Percentiles rank a stretch among this genome's conserved stretches.
Evolutionary conservation across 2,329 filamentous ascomycete genomes (phyloP).

Genomic region (Venturia nashicola): DNA sequence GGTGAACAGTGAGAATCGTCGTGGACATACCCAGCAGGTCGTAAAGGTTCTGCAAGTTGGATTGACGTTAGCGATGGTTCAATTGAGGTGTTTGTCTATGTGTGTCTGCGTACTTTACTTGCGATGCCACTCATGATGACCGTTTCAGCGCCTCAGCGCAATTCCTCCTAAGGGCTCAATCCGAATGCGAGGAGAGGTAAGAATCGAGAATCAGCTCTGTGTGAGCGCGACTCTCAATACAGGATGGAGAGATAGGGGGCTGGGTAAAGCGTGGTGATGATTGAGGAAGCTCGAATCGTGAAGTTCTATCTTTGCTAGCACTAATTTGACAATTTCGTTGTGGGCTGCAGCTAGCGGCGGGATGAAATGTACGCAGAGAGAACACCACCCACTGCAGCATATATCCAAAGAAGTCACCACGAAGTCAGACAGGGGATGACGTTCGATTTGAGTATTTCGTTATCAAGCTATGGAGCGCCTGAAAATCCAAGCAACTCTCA

Average conservation of each 20-base stretch:
- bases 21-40: conserved; percentile 80
- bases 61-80: conserved; percentile 23
- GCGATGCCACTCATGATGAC: conserved; percentile 28
- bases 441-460: not conserved
- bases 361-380: no score
- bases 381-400: no score
- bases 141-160: conserved; percentile 31
- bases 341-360: not conserved
- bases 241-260: not conserved
- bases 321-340: not conserved
- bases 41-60: conserved; percentile 68
- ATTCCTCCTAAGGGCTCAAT: conserved; percentile 17
- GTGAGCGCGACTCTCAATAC: conserved; percentile 27
- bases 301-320: not conserved
- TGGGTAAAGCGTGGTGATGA: not conserved
- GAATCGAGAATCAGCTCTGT: conserved; percentile 27
- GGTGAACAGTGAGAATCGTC: conserved; percentile 16
- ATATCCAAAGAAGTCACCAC: no score
- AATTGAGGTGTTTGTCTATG: conserved; percentile 11
- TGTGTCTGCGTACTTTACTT: conserved; percentile 26
- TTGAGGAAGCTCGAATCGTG: not conserved
- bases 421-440: no score
- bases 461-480: not conserved
- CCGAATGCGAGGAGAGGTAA: conserved; percentile 17
- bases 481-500: not conserved